Conservation (phyloP, 2,329 filamentous ascomycete species). For the Colletotrichum sp. region DNA sequence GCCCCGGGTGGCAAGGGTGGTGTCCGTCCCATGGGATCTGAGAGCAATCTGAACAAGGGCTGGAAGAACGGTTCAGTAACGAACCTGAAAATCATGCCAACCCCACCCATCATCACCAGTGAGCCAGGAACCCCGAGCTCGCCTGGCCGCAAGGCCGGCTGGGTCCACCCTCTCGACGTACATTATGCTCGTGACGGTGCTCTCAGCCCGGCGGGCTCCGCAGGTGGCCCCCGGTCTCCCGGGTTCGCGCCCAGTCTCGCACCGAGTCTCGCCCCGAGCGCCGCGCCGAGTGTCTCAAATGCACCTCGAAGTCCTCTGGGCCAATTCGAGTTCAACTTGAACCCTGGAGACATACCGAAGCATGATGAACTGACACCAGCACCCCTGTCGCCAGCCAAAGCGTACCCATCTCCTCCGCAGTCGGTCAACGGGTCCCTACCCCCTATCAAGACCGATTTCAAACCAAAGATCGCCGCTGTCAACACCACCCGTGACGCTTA, state of each 20-base stretch:
- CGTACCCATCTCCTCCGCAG: conserved; percentile 38
- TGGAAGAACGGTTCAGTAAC: conserved; percentile 40
- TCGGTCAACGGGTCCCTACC: conserved; percentile 31
- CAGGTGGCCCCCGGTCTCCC: conserved; percentile 26
- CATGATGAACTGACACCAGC: conserved; percentile 10
- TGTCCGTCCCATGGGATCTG: conserved; percentile 40
- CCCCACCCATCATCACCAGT: conserved; percentile 29
- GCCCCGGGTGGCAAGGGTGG: conserved; percentile 32
- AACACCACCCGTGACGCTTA: conserved; percentile 32
- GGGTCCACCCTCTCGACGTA: conserved; percentile 54
- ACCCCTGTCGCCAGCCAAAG: conserved; percentile 11
- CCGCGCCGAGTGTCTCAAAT: conserved; percentile 24
- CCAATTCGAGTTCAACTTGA: conserved; percentile 43
- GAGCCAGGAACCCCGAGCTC: conserved; percentile 39
- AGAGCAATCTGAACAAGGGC: conserved; percentile 41
- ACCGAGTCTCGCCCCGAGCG: not conserved
- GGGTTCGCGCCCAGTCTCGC: not conserved
- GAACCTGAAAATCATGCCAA: conserved; percentile 34
- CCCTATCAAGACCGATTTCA: conserved; percentile 17
- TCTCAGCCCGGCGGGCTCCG: conserved; percentile 11
- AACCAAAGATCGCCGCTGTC: conserved; percentile 9
- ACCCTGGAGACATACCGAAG: conserved; percentile 12
- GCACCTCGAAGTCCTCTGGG: conserved; percentile 43
- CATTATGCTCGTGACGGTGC: conserved; percentile 37
- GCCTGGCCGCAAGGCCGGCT: conserved; percentile 37